phyloP scores from a whole-genome alignment of 2,329 filamentous ascomycete genomes.

The Samsoniella hepiali region DNA sequence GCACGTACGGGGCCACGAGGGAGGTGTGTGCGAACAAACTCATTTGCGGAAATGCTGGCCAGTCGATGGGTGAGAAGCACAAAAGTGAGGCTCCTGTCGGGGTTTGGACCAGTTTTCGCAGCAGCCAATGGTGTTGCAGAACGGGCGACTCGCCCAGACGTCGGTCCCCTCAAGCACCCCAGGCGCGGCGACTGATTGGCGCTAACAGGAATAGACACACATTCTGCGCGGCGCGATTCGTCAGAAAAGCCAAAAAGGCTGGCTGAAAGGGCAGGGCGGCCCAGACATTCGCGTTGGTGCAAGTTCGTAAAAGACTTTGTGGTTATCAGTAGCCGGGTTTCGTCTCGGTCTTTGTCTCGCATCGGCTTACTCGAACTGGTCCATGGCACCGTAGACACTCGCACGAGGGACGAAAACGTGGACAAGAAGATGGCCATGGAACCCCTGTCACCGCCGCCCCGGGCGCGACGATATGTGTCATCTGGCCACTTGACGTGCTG shows the following conservation, averaged over 20 bases:
- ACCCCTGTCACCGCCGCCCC: background rate
- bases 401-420: background rate
- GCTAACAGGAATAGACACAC: background rate
- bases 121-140: slow-evolving; percentile 4
- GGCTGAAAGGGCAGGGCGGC: slow-evolving; percentile 9
- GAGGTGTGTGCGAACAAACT: background rate
- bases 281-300: background rate
- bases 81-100: background rate
- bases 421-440: background rate
- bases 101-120: background rate
- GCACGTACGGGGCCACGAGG: background rate
- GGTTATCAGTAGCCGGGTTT: background rate
- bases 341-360: background rate
- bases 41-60: background rate
- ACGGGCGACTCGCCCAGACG: background rate
- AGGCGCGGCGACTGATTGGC: slow-evolving; percentile 5
- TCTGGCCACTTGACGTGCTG: background rate
- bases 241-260: slow-evolving; percentile 1
- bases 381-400: too few relatives aligned
- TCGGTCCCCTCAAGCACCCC: background rate
- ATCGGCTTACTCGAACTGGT: slow-evolving; percentile 6
- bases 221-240: slow-evolving; percentile 10
- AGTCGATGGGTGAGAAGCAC: background rate
- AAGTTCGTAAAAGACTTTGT: background rate
- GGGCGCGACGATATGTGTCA: background rate